These are phyloP conservation scores for Phytophthora tubulina DNA, from an alignment of 352 stramenopile species.

Conservation along the genomic window DNA sequence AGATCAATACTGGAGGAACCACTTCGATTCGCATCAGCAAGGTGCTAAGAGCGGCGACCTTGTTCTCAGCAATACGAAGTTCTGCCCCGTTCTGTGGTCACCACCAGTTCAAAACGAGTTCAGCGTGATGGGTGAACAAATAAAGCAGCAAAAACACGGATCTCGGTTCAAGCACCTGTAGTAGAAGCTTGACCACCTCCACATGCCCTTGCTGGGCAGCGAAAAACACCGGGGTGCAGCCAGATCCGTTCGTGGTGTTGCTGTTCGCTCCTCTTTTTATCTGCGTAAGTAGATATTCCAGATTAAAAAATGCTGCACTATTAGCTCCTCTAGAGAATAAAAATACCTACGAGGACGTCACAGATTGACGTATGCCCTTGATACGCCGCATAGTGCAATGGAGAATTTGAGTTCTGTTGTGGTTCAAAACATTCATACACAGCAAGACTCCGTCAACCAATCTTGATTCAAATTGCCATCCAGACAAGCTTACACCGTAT, in stretches of 20 bases:
- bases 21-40: background rate
- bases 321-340: background rate
- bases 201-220: constrained; percentile 66
- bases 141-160: background rate
- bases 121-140: background rate
- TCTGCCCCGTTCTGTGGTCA: constrained; percentile 57
- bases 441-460: too few species aligned
- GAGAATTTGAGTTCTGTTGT: constrained; percentile 70
- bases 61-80: constrained; percentile 53
- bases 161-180: constrained; percentile 49
- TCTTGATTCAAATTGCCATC: background rate
- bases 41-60: constrained; percentile 34
- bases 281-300: constrained; percentile 5
- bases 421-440: too few species aligned
- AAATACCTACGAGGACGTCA: constrained; percentile 48
- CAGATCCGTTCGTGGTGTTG: constrained; percentile 60
- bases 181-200: constrained; percentile 54
- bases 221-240: constrained; percentile 80
- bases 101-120: background rate
- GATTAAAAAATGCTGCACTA: background rate
- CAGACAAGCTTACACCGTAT: constrained; percentile 53
- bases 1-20: background rate
- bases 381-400: constrained; percentile 85
- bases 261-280: constrained; percentile 62
- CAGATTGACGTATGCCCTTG: constrained; percentile 61